phyloP scores from a whole-genome alignment of 305 asterid genomes.

The Solanum hybrid region DNA sequence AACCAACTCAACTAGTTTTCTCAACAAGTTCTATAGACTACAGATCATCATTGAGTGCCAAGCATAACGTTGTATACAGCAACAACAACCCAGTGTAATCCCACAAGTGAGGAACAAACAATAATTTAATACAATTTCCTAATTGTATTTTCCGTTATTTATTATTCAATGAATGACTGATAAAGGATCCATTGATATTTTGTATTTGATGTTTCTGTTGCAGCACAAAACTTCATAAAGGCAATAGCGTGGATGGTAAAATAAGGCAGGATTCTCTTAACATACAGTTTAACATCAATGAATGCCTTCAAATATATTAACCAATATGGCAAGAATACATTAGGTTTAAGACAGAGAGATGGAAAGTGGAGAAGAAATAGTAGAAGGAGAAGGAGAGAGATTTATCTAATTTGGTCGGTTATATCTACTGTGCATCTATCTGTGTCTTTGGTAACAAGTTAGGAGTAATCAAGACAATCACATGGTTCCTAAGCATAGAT shows the following conservation, averaged over 20 bases:
- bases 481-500: neutral
- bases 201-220: neutral
- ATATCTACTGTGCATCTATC: neutral
- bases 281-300: neutral
- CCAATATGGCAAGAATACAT: neutral
- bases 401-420: neutral
- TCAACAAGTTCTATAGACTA: neutral
- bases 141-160: neutral
- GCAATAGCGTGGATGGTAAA: neutral
- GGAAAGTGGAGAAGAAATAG: neutral
- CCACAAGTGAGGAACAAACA: neutral
- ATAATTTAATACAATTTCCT: neutral
- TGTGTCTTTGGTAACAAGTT: neutral
- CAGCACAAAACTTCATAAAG: neutral
- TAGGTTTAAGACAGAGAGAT: neutral
- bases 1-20: neutral
- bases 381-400: neutral
- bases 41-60: neutral
- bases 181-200: neutral
- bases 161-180: neutral
- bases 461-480: neutral
- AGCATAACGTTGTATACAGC: neutral
- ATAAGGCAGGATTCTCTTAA: neutral
- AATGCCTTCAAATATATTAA: neutral
- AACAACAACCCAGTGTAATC: neutral